Percentiles rank a stretch among this genome's conserved stretches.
Conservation (phyloP, 805 yeast species). For the Candida vaughaniae region DNA sequence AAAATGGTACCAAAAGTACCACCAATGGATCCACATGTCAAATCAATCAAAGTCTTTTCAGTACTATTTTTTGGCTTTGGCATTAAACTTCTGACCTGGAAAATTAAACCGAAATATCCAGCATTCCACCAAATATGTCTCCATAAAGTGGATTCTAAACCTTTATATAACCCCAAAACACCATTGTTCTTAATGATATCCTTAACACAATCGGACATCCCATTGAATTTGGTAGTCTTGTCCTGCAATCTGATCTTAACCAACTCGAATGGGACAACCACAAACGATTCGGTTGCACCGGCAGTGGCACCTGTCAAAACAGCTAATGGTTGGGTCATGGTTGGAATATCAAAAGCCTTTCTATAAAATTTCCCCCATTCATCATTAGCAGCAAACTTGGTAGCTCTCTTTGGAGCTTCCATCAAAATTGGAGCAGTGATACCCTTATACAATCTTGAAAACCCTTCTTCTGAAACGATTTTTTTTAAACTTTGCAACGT, state of each 20-base stretch:
- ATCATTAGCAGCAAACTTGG: constrained; percentile 97
- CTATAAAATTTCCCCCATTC: constrained; percentile 90
- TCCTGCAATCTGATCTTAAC: constrained; percentile 95
- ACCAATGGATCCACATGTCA: constrained; percentile 92
- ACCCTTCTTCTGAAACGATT: constrained; percentile 85
- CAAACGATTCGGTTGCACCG: constrained; percentile 95
- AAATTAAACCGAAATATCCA: constrained; percentile 94
- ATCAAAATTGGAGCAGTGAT: constrained; percentile 93
- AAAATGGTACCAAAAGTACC: constrained; percentile 95
- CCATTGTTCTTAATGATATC: constrained; percentile 77
- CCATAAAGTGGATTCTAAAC: constrained; percentile 96
- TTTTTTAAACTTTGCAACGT: constrained; percentile 81
- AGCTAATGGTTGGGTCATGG: constrained; percentile 80
- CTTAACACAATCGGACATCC: constrained; percentile 79
- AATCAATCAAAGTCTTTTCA: constrained; percentile 80
- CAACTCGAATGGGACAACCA: constrained; percentile 96
- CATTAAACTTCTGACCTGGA: constrained; percentile 75
- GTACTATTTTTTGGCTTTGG: constrained; percentile 73
- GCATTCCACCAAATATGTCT: constrained; percentile 97
- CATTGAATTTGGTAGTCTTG: constrained; percentile 73
- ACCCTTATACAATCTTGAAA: constrained; percentile 82
- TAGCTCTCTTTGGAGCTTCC: constrained; percentile 99
- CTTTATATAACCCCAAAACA: constrained; percentile 80
- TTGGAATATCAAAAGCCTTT: constrained; percentile 61
- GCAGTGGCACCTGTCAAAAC: constrained; percentile 96